These are phyloP conservation scores for Colletotrichum nymphaeae DNA, from an alignment of 2,329 filamentous ascomycete species.

Conservation along the genomic window DNA sequence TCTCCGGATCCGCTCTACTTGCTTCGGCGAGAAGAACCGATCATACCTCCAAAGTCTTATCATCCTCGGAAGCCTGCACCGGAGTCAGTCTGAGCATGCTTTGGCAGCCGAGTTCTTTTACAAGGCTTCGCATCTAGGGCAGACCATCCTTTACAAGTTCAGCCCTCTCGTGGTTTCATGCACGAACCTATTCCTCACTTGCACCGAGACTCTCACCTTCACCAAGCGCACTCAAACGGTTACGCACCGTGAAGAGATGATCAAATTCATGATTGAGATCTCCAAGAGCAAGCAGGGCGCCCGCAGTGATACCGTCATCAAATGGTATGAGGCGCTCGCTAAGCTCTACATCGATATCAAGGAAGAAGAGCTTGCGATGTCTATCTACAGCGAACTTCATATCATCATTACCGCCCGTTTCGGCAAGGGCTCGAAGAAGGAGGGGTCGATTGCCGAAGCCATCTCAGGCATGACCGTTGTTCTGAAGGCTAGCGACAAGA, in stretches of 20 bases:
- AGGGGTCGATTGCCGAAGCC: slow-evolving; percentile 43
- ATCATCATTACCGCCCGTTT: slow-evolving; percentile 46
- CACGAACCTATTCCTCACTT: slow-evolving; percentile 48
- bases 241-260: slow-evolving; percentile 51
- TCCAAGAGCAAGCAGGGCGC: slow-evolving; percentile 48
- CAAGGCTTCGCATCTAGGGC: slow-evolving; percentile 46
- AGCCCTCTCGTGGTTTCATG: slow-evolving; percentile 48
- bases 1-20: slow-evolving; percentile 48
- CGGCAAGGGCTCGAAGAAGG: slow-evolving; percentile 46
- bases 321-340: slow-evolving; percentile 49
- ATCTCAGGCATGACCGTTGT: slow-evolving; percentile 49
- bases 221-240: slow-evolving; percentile 49
- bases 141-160: slow-evolving; percentile 45
- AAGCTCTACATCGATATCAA: slow-evolving; percentile 50
- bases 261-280: slow-evolving; percentile 50
- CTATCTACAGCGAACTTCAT: slow-evolving; percentile 48
- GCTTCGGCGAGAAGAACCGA: slow-evolving; percentile 49
- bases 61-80: slow-evolving; percentile 48
- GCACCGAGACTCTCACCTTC: slow-evolving; percentile 48
- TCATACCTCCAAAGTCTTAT: slow-evolving; percentile 51
- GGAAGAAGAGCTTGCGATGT: slow-evolving; percentile 47
- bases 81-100: slow-evolving; percentile 38
- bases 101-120: slow-evolving; percentile 49
- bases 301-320: slow-evolving; percentile 48
- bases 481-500: slow-evolving; percentile 41